Evolutionary conservation across 2,329 filamentous ascomycete genomes (phyloP), one percentile per base, ranked within the genome.

Genomic region (Aschersonia sp.): DNA sequence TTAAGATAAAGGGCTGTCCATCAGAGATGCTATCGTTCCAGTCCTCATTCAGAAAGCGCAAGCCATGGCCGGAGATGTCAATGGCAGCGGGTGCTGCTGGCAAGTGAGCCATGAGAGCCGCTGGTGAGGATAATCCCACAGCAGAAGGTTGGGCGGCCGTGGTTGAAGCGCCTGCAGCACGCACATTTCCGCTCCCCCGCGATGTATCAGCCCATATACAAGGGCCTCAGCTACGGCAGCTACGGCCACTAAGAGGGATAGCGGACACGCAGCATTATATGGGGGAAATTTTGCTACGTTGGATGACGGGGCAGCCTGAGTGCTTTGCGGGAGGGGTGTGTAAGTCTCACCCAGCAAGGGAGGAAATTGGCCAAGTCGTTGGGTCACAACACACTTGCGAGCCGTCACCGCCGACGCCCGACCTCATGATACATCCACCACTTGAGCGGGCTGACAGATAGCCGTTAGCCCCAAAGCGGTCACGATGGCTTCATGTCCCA

Each of bases 1-100:
- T 48, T 43, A 64, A 50, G 3, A 51, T 57, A 47, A 61, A 60
- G 2, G 50, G 49, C 31, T 56, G 50, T n/a, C 55, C 59, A 44
- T 62, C 63, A 31, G 57, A 54, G 9, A 64, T 62, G 48, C 56
- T 64, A 12, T 58, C 57, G 53, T 64, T 64, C 60, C 61, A 64
- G 20, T 58, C 54, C 32, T 59, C 54, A 48, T 64, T 64, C 29
- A 58, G 51, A 46, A 64, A 64, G 6, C 51, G 59, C 30, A 63
- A 52, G 42, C 59, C 58, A 41, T 60, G 54, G 43, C 54, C 55
- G n/a, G 50, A 51, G n/a, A 47, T 43, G 43, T 52, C 51, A 43
- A 49, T 47, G 40, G 48, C 45, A 43, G 50, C 45, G 6, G 46
- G 47, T 45, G 47, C 49, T 46, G 50, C 45, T 41, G 51, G 50